Evolutionary conservation across 495 filamentous ascomycete genomes (phyloP).

Genomic region (Choiromyces venosus): DNA sequence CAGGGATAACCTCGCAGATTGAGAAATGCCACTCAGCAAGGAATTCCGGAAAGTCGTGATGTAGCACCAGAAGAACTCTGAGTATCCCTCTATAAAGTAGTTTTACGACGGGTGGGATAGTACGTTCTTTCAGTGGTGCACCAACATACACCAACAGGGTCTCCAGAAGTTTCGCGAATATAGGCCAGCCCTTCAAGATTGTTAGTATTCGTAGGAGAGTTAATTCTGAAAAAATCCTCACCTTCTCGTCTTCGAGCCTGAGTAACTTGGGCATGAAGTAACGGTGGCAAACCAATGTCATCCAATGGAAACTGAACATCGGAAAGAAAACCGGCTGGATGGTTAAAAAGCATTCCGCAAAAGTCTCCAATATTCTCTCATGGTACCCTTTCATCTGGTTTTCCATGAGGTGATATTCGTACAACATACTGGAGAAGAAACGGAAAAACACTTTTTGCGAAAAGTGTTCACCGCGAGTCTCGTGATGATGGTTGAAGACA

Average conservation of each 20-base stretch:
- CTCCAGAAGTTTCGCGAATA: constrained; percentile 69
- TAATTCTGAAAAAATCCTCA: constrained; percentile 11
- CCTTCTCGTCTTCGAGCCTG: constrained; percentile 55
- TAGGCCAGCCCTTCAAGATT: constrained; percentile 58
- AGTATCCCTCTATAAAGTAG: constrained; percentile 78
- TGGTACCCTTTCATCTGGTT: constrained; percentile 51
- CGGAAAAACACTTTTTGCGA: constrained; percentile 87
- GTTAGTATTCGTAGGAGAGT: constrained; percentile 21
- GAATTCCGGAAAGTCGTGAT: constrained; percentile 93
- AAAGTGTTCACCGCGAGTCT: constrained; percentile 73
- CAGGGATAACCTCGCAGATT: constrained; percentile 78
- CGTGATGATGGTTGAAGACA: constrained; percentile 77
- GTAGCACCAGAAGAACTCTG: constrained; percentile 74
- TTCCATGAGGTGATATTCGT: constrained; percentile 54
- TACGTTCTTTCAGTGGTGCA: constrained; percentile 68
- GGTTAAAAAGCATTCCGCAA: constrained; percentile 68
- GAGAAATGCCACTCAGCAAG: constrained; percentile 78
- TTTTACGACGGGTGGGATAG: constrained; percentile 64
- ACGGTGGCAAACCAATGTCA: constrained; percentile 73
- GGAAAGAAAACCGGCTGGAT: constrained; percentile 72
- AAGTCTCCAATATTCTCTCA: constrained; percentile 62
- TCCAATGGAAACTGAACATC: constrained; percentile 78
- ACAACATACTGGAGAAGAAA: constrained; percentile 77
- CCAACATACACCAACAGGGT: constrained; percentile 68
- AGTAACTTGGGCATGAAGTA: constrained; percentile 79